phyloP scores from a whole-genome alignment of 768 basidiomycete species.

The Serpula lacrymans region DNA sequence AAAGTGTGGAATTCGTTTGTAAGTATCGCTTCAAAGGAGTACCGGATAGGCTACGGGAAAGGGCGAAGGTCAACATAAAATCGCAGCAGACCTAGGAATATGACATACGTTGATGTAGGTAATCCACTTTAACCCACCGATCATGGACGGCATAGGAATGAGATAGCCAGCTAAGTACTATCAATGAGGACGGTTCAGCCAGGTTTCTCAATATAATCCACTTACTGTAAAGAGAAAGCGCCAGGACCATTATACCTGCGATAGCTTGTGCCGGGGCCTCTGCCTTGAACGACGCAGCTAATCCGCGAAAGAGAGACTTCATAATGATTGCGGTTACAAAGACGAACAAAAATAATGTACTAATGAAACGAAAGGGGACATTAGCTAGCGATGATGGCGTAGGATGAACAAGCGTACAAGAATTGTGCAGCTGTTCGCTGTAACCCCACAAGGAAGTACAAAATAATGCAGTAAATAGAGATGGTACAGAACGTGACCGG shows the following conservation, averaged over 20 bases:
- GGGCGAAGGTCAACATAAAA: slow-evolving; percentile 28
- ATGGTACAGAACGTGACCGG: slow-evolving; percentile 39
- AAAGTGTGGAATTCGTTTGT: slow-evolving; percentile 48
- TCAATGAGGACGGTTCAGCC: not conserved
- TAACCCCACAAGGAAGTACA: slow-evolving; percentile 63
- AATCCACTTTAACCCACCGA: slow-evolving; percentile 68
- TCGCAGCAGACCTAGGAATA: slow-evolving; percentile 31
- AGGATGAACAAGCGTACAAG: slow-evolving; percentile 49
- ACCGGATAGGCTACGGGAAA: slow-evolving; percentile 34
- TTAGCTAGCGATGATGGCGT: slow-evolving; percentile 11
- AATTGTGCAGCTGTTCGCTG: slow-evolving; percentile 56
- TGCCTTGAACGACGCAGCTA: slow-evolving; percentile 57
- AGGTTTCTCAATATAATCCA: not conserved
- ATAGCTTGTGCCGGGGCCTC: slow-evolving; percentile 63
- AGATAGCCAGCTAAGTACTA: slow-evolving; percentile 49
- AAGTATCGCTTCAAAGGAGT: slow-evolving; percentile 27
- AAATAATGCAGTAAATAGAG: slow-evolving; percentile 32
- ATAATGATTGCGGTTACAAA: slow-evolving; percentile 58
- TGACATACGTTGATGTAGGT: slow-evolving; percentile 55
- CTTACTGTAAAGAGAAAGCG: slow-evolving; percentile 52
- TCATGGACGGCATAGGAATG: slow-evolving; percentile 61
- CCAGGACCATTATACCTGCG: slow-evolving; percentile 49
- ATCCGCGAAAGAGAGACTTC: slow-evolving; percentile 71
- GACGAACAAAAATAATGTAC: slow-evolving; percentile 58
- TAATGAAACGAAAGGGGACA: slow-evolving; percentile 33